phyloP scores from a whole-genome alignment of 2,329 filamentous ascomycete genomes.

The Tolypocladium amazonense region DNA sequence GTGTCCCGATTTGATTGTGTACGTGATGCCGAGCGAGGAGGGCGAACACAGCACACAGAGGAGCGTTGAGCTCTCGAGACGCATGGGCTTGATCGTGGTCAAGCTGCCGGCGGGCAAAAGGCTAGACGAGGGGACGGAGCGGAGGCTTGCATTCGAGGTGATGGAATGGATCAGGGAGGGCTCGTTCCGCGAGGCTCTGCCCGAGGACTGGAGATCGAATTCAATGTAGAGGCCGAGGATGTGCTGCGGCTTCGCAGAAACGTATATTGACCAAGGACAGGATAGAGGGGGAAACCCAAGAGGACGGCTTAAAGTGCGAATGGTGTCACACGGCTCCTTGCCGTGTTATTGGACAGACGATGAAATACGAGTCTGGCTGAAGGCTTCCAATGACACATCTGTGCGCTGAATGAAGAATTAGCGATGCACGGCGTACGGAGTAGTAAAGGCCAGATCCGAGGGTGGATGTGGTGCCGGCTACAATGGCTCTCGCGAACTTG shows the following conservation, averaged over 20 bases:
- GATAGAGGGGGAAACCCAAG: background rate
- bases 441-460: background rate
- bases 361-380: background rate
- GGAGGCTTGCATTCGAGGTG: conserved; percentile 77
- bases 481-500: background rate
- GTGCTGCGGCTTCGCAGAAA: background rate
- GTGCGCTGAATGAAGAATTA: background rate
- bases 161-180: conserved; percentile 61
- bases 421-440: background rate
- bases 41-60: conserved; percentile 26
- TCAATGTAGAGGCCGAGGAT: background rate
- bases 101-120: conserved; percentile 30
- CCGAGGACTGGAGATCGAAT: conserved; percentile 8
- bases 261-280: background rate
- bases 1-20: conserved; percentile 70
- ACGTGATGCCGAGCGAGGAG: conserved; percentile 36
- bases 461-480: background rate
- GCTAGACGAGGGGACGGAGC: conserved; percentile 58
- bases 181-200: conserved; percentile 24
- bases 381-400: background rate
- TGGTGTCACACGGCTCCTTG: background rate
- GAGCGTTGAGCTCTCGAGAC: conserved; percentile 44
- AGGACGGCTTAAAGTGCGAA: background rate
- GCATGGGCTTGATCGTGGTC: conserved; percentile 44
- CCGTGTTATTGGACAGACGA: background rate